These are phyloP conservation scores for Aspergillus intermedius DNA, from an alignment of 2,329 filamentous ascomycete species.

Conservation along the genomic window DNA sequence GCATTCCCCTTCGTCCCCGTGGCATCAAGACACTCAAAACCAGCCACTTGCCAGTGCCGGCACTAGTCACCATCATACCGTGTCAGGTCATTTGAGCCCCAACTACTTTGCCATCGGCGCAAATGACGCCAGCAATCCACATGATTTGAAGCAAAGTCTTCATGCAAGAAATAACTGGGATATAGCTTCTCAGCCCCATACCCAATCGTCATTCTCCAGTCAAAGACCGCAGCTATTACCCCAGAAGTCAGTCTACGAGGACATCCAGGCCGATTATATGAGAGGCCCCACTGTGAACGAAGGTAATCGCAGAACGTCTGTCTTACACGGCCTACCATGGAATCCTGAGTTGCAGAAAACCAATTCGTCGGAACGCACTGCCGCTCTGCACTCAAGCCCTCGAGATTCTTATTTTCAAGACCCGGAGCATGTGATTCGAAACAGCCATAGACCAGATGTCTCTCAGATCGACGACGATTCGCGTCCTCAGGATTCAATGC, in stretches of 20 bases:
- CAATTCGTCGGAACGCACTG: neutral
- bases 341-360: slow-evolving; percentile 4
- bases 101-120: slow-evolving; percentile 81
- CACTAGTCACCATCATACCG: slow-evolving; percentile 12
- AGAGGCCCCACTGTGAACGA: slow-evolving; percentile 29
- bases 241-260: slow-evolving; percentile 77
- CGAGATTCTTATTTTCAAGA: neutral
- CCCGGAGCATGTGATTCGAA: neutral
- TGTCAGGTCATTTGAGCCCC: slow-evolving; percentile 51
- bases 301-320: slow-evolving; percentile 14
- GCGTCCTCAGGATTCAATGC: neutral
- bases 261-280: slow-evolving; percentile 59
- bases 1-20: slow-evolving; percentile 27
- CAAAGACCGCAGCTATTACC: slow-evolving; percentile 18
- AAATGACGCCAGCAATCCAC: slow-evolving; percentile 53
- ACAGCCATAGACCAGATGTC: neutral
- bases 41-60: slow-evolving; percentile 14
- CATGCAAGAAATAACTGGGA: slow-evolving; percentile 69
- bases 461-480: neutral
- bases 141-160: slow-evolving; percentile 54
- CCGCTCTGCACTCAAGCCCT: neutral
- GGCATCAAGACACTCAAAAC: slow-evolving; percentile 21
- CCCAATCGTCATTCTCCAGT: slow-evolving; percentile 57
- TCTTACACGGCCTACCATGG: slow-evolving; percentile 13
- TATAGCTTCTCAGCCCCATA: slow-evolving; percentile 54